Base-by-base conservation (phyloP, 108 stramenopile species). In the Cyclotella baltica region DNA sequence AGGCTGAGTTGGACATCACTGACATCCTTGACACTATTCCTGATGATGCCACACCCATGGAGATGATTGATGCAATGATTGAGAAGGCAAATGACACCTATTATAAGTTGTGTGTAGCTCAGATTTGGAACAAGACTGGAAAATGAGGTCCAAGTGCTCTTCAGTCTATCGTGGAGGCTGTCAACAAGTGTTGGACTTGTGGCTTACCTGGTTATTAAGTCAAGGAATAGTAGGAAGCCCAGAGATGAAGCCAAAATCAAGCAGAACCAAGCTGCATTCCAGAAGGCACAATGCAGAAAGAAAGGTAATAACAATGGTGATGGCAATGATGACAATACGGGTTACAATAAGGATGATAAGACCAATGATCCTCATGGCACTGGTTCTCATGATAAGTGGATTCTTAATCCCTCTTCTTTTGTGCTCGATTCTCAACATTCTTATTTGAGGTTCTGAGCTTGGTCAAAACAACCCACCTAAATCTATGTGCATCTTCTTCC, bases 391-490 rank as follows among this genome's bases (percentile, higher is more conserved):
- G 29, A 16, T 20, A 4, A 8, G 19, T 53, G n/a, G 15, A 53
- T 20, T 16, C n/a, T 4, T 4, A 53, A 20, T 16, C n/a, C n/a
- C n/a, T 20, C n/a, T 22, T 19, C 13, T 28, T 58, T 4, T 8
- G 29, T 58, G 25, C 29, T 58, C 27, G 28, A 23, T 58, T 3
- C 57, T 4, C 25, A 58, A 6, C 57, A 58, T 30, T 28, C 57
- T 30, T 58, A 16, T 28, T 4, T 18, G 6, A 28, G 4, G 25
- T 23, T 4, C 4, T 58, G 57, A 4, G 57, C 30, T 30, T 4
- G 29, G 57, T 58, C 57, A 28, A 58, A 28, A 58, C 57, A 58
- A 28, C 16, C 57, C 57, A 29, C 13, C 57, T 4, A n/a, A n/a
- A n/a, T n/a, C 13, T 30, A 16, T 58, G 28, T 58, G 28, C 5